Evolutionary conservation across 345 rosid species (phyloP).

Genomic region (Arabidopsis suecica): DNA sequence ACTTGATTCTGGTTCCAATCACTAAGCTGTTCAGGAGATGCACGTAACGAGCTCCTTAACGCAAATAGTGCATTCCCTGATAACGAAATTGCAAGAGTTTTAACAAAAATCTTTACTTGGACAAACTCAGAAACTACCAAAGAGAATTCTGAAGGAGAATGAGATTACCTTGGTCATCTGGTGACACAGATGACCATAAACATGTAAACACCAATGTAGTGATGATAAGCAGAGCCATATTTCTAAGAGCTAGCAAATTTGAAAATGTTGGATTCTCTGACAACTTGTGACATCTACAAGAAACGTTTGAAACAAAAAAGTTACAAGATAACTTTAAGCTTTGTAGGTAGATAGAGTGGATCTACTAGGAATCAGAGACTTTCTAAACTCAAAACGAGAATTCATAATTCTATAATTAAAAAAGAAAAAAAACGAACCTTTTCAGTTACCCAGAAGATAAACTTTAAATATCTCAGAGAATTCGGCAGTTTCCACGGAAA

Average conservation of each 20-base stretch:
- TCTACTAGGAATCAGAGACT: not conserved
- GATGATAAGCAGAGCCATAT: slow-evolving; percentile 59
- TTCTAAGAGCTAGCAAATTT: slow-evolving; percentile 3
- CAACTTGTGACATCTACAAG: slow-evolving; percentile 29
- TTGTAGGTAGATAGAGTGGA: not conserved
- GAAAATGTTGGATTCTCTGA: slow-evolving; percentile 3
- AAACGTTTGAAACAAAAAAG: not conserved
- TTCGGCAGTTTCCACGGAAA: not conserved
- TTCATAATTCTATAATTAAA: not conserved
- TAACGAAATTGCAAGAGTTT: slow-evolving; percentile 27
- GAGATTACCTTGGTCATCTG: slow-evolving; percentile 79
- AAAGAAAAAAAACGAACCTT: slow-evolving; percentile 23
- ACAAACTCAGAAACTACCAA: slow-evolving; percentile 6
- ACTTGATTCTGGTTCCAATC: slow-evolving; percentile 91
- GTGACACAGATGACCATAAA: slow-evolving; percentile 57
- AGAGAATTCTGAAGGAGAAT: not conserved
- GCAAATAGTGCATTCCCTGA: slow-evolving; percentile 77
- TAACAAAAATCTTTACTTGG: not conserved
- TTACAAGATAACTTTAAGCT: not conserved
- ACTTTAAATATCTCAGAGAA: not conserved
- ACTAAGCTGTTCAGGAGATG: slow-evolving; percentile 54
- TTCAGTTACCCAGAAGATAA: slow-evolving; percentile 8
- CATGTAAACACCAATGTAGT: slow-evolving; percentile 51
- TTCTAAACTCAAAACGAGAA: not conserved
- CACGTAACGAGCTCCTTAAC: slow-evolving; percentile 62